Evolutionary conservation across 768 basidiomycete species (phyloP).

Genomic region (Hygrophorus pudorinus): DNA sequence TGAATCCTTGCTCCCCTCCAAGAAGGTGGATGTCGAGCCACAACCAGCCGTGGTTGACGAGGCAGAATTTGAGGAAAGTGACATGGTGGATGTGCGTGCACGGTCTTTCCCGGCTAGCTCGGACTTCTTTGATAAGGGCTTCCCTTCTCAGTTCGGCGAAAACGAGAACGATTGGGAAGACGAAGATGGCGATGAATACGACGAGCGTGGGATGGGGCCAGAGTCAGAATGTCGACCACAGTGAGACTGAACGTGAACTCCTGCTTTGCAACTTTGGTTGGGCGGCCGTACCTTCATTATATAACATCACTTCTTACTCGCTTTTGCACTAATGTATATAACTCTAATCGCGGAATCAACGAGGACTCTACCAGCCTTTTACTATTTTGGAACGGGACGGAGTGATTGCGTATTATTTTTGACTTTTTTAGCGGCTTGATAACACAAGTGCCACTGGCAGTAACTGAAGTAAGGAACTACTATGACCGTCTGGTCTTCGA

Average conservation of each 20-base stretch:
- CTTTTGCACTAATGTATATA: not conserved
- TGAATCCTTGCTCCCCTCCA: slow-evolving; percentile 60
- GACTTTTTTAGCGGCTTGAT: too few relatives aligned
- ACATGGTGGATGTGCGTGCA: slow-evolving; percentile 77
- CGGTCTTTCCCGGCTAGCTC: slow-evolving; percentile 64
- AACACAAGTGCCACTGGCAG: too few relatives aligned
- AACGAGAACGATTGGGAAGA: slow-evolving; percentile 66
- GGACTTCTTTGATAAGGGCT: slow-evolving; percentile 71
- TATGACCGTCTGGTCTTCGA: not conserved
- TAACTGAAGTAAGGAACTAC: too few relatives aligned
- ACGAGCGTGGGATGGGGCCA: slow-evolving; percentile 18
- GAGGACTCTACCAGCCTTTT: too few relatives aligned
- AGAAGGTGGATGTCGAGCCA: slow-evolving; percentile 65
- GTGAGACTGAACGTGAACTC: slow-evolving; percentile 19
- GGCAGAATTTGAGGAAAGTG: slow-evolving; percentile 63
- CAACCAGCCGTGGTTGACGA: slow-evolving; percentile 62
- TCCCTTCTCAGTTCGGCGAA: slow-evolving; percentile 63
- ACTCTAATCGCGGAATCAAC: not conserved
- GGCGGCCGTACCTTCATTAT: slow-evolving; percentile 4
- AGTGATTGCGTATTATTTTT: too few relatives aligned
- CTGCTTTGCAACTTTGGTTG: not conserved
- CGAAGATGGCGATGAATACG: slow-evolving; percentile 56
- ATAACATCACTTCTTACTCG: not conserved
- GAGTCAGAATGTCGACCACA: slow-evolving; percentile 55
- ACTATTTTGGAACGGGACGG: too few relatives aligned